Evolutionary conservation across 2,329 filamentous ascomycete genomes (phyloP), one percentile per base, ranked within the genome.

Genomic region (Botrytis paeoniae): DNA sequence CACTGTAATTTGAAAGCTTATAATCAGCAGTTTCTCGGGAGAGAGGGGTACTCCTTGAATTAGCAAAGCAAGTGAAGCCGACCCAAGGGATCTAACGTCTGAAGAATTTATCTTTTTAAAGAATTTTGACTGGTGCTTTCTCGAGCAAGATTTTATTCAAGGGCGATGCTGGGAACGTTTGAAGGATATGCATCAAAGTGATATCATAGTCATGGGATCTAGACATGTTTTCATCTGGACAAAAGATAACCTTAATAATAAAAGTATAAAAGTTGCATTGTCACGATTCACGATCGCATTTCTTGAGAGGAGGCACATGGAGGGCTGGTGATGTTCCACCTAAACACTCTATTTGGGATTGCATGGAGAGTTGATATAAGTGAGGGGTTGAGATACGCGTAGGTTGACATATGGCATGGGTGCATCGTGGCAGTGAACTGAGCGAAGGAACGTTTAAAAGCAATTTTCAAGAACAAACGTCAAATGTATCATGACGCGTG

Each of bases 331-430:
- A 18, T 62, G 60, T 41, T 48, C 41, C 41, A 65, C 62, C 48
- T 48, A 48, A 20, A 65, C 41, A 65, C 29, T 65, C 41, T 65
- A 48, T 65, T 48, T 65, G n/a, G 41, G 25, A 48, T 25, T 35
- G 62, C 43, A 48, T 65, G 41, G 39, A 48, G 20, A 65, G 62
- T 16, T 35, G 41, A 45, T 48, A 65, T 37, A 41, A 62, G 60
- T 41, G 60, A 62, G 60, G 60, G 60, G 60, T 62, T 62, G 60
- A 41, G 12, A 62, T 62, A 25, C 20, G 60, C 37, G 60, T n/a
- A n/a, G 25, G 14, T 39, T 39, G 25, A 37, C 22, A 65, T 45
- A 12, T 32, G 41, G 29, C 29, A 43, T 32, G n/a, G 41, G 62
- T 32, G 20, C 5, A 48, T 43, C n/a, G 41, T 45, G 62, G 62